Evolutionary conservation across 1,284 basidiomycete species (phyloP).

Genomic region (Pascua sp.): DNA sequence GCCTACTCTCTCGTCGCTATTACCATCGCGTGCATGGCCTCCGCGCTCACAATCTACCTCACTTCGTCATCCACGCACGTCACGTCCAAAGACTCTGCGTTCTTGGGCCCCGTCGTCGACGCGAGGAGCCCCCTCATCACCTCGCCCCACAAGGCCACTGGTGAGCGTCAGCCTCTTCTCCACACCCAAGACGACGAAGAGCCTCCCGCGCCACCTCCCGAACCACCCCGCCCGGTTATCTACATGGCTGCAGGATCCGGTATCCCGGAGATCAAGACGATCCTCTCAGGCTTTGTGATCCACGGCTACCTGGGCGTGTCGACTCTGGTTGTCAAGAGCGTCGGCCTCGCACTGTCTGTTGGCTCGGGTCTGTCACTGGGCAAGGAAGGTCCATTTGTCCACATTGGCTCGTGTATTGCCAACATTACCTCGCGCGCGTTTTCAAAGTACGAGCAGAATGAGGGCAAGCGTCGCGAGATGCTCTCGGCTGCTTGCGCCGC

Average conservation of each 20-base stretch:
- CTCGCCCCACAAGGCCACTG: constrained; percentile 15
- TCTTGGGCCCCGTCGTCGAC: constrained; percentile 54
- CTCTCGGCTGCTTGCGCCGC: constrained; percentile 84
- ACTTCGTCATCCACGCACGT: constrained; percentile 82
- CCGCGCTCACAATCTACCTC: constrained; percentile 76
- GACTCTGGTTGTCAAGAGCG: constrained; percentile 83
- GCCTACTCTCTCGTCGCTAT: constrained; percentile 76
- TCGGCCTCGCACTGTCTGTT: constrained; percentile 85
- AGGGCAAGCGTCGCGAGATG: constrained; percentile 91
- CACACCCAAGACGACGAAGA: constrained; percentile 2
- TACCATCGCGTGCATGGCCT: constrained; percentile 66
- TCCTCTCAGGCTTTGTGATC: constrained; percentile 93
- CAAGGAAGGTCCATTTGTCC: constrained; percentile 95
- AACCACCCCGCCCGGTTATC: constrained; percentile 61
- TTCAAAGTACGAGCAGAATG: constrained; percentile 86
- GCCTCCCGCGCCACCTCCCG: constrained; percentile 1
- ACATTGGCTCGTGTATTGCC: constrained; percentile 90
- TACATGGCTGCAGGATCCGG: constrained; percentile 94
- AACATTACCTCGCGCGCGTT: constrained; percentile 89
- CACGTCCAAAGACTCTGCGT: constrained; percentile 80
- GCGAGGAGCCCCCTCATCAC: constrained; percentile 6
- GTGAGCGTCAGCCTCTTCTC: constrained; percentile 30
- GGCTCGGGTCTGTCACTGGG: constrained; percentile 84
- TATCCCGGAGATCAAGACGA: constrained; percentile 96
- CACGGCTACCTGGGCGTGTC: constrained; percentile 92